Base-by-base conservation (phyloP, 352 stramenopile genomes). In the Globisporangium rhizosaccharum region DNA sequence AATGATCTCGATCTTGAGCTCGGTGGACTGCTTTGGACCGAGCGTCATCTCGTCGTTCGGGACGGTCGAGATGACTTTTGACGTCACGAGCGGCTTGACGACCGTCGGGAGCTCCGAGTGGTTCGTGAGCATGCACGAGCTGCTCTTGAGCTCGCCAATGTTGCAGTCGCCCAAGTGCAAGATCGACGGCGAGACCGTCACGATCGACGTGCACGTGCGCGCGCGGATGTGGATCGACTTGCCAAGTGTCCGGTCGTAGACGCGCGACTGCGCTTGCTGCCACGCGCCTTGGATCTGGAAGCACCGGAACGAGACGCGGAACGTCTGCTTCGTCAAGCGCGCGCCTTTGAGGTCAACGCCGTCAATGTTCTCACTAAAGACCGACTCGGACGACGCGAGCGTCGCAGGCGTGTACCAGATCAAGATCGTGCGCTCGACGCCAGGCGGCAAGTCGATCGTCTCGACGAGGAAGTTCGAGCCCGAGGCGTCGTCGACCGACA, bases 1-100 rank as follows among this genome's bases (percentile, higher is more conserved):
- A 52, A 96, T 94, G 59, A 96, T 93, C 57, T 96, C 87, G 26
- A 96, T 87, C 64, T 94, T 94, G 14, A 96, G 63, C 62, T 96
- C 87, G 0, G 83, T 79, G 20, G 83, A 92, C 56, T 96, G 87
- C 59, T 96, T 96, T 23, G 87, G 87, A 2, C 83, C 83, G 1
- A 96, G 70, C 33, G 80, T 81, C 65, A 94, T 92, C 23, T 93
- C 85, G 63, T 96, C 87, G 57, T 95, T 95, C 18, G 87, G 85
- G 9, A 92, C 82, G 5, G 84, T 95, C 8, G 85, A 95, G 39
- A 96, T 92, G 37, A 96, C 87, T 65, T 95, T 94, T 10, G 85
- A 94, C 28, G 84, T 93, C 53, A 96, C 87, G 46, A 93, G 66
- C 6, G 87, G 85, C 50, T 92, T 92, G 23, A 96, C 81, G 28